Percentiles rank a stretch among this genome's conserved stretches.
These are phyloP conservation scores for Sporisorium scitamineum DNA, from an alignment of 1,284 basidiomycete species.

Conservation along the genomic window DNA sequence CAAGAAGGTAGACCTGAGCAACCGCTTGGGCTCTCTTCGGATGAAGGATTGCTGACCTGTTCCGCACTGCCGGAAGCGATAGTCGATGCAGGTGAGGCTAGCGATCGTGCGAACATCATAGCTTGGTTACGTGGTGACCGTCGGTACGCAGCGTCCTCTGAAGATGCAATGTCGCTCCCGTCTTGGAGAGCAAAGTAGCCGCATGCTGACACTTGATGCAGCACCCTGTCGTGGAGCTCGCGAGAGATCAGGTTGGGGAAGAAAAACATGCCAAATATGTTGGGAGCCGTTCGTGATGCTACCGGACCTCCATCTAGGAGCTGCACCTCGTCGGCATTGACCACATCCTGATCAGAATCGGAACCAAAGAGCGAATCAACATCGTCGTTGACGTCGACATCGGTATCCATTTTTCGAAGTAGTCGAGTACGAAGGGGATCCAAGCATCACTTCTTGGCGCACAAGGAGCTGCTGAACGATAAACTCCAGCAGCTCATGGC, in stretches of 20 bases:
- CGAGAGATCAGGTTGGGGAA: slow-evolving; percentile 30
- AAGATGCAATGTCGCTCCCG: neutral
- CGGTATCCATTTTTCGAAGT: slow-evolving; percentile 6
- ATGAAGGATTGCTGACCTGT: neutral
- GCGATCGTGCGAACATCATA: slow-evolving; percentile 47
- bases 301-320: neutral
- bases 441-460: neutral
- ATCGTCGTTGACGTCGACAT: slow-evolving; percentile 19
- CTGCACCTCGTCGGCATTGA: neutral
- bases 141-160: neutral
- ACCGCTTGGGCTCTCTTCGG: neutral
- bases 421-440: too few species aligned
- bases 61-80: neutral
- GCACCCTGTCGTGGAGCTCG: slow-evolving; percentile 24
- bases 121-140: slow-evolving; percentile 37
- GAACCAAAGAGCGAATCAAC: slow-evolving; percentile 42
- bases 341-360: neutral
- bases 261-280: slow-evolving; percentile 41
- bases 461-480: neutral
- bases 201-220: slow-evolving; percentile 31
- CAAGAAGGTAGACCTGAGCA: slow-evolving; percentile 39
- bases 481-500: neutral
- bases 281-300: slow-evolving; percentile 17
- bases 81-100: neutral
- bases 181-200: slow-evolving; percentile 33